These are phyloP conservation scores for Linnemannia zychae DNA, from an alignment of 192 early-diverging fungal genomes.

Conservation along the genomic window DNA sequence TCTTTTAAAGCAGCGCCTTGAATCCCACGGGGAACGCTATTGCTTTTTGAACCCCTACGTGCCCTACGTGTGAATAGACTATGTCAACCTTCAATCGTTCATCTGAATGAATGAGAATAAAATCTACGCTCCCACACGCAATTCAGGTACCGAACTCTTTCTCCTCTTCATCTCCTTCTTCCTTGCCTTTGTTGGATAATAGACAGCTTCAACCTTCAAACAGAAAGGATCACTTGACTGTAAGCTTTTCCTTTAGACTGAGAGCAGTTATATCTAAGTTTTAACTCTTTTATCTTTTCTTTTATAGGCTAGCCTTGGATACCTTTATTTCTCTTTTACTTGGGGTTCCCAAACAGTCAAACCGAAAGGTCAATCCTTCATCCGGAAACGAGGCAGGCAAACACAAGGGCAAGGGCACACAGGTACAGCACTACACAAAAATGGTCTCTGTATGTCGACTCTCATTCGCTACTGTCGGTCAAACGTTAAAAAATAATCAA, in stretches of 20 bases:
- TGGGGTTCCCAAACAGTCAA: background rate
- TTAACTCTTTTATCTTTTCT: background rate
- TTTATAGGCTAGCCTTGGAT: background rate
- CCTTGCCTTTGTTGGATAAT: too few relatives aligned
- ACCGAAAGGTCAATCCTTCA: background rate
- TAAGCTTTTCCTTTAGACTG: too few relatives aligned
- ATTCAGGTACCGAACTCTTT: too few relatives aligned
- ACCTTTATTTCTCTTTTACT: background rate
- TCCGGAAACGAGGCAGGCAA: background rate
- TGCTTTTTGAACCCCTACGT: too few relatives aligned
- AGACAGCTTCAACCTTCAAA: too few relatives aligned
- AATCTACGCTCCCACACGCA: too few relatives aligned
- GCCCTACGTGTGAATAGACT: too few relatives aligned
- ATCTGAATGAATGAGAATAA: too few relatives aligned
- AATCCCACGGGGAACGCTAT: background rate
- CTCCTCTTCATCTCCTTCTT: background rate
- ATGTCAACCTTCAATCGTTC: too few relatives aligned
- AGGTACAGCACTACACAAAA: background rate
- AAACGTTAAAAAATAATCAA: background rate
- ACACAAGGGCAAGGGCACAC: too few relatives aligned
- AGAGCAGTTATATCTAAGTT: background rate
- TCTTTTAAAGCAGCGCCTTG: too few relatives aligned
- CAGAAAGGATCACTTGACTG: too few relatives aligned
- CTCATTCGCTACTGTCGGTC: background rate
- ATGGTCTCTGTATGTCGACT: background rate